phyloP scores from a whole-genome alignment of 202 grass and related monocot genomes.

The Elaeis oleifera region DNA sequence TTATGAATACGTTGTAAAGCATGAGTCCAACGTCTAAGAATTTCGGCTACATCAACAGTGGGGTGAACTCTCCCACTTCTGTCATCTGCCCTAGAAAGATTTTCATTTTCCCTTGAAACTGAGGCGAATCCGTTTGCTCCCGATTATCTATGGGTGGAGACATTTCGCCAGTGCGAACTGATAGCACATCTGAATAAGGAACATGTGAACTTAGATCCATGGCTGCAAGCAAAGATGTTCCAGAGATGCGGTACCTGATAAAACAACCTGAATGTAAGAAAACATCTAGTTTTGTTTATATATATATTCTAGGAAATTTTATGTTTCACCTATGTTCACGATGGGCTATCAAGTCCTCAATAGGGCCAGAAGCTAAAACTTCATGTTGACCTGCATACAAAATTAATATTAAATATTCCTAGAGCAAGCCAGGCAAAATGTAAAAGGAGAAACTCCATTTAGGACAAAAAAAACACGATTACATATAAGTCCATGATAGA shows the following conservation, averaged over 20 bases:
- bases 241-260: slow-evolving; percentile 94
- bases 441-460: too few species aligned
- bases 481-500: too few species aligned
- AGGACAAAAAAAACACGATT: too few species aligned
- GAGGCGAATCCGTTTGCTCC: slow-evolving; percentile 37
- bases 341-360: slow-evolving; percentile 98
- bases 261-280: slow-evolving; percentile 4
- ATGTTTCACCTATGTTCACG: slow-evolving; percentile 83
- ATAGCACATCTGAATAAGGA: slow-evolving; percentile 64
- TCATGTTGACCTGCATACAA: slow-evolving; percentile 74
- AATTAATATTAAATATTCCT: not conserved
- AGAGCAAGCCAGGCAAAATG: not conserved
- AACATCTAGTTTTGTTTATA: not conserved
- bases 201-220: slow-evolving; percentile 80
- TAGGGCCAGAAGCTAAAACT: slow-evolving; percentile 94
- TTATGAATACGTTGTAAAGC: slow-evolving; percentile 99
- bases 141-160: slow-evolving; percentile 36
- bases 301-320: not conserved
- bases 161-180: slow-evolving; percentile 46
- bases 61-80: slow-evolving; percentile 54
- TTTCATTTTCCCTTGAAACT: slow-evolving; percentile 64
- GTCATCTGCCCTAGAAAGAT: slow-evolving; percentile 65
- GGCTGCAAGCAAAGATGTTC: slow-evolving; percentile 78
- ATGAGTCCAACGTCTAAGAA: slow-evolving; percentile 99
- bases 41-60: slow-evolving; percentile 89